Conservation (phyloP, 2,329 filamentous ascomycete species). For the Chalaropsis ovoidea region DNA sequence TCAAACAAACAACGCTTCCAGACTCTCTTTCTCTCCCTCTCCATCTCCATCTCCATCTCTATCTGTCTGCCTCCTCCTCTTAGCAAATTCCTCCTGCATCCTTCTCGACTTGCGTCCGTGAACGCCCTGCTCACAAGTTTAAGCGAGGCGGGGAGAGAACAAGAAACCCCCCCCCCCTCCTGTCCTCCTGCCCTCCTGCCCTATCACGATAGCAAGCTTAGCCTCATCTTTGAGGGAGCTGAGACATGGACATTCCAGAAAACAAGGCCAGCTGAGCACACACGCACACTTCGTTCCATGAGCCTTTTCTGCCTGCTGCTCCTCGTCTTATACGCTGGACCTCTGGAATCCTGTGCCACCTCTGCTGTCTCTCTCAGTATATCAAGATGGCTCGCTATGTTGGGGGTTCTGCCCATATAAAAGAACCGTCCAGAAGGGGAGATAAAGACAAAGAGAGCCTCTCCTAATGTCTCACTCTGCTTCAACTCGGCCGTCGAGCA, state of each 20-base stretch:
- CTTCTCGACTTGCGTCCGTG: constrained; percentile 6
- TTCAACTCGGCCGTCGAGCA: neutral
- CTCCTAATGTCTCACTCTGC: neutral
- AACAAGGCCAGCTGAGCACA: constrained; percentile 11
- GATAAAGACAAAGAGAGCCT: neutral
- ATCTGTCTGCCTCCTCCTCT: neutral
- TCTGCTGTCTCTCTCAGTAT: neutral
- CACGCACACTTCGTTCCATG: neutral
- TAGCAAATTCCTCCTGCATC: neutral
- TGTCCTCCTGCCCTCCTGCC: too few species aligned
- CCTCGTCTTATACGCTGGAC: neutral
- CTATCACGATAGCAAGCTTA: constrained; percentile 10
- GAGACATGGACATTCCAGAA: constrained; percentile 12
- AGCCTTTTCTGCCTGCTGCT: neutral
- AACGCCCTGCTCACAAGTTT: constrained; percentile 14
- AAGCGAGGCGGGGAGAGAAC: constrained; percentile 10
- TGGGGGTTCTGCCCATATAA: neutral
- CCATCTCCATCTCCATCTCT: neutral
- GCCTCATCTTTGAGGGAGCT: neutral
- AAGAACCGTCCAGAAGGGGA: neutral
- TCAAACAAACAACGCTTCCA: neutral
- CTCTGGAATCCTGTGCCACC: neutral
- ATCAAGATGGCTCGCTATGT: neutral
- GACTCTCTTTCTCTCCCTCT: neutral
- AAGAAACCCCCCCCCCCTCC: neutral